Percentiles rank a stretch among this genome's conserved stretches.
phyloP scores from a whole-genome alignment of 1,284 basidiomycete species.

The Schizopora paradoxa region DNA sequence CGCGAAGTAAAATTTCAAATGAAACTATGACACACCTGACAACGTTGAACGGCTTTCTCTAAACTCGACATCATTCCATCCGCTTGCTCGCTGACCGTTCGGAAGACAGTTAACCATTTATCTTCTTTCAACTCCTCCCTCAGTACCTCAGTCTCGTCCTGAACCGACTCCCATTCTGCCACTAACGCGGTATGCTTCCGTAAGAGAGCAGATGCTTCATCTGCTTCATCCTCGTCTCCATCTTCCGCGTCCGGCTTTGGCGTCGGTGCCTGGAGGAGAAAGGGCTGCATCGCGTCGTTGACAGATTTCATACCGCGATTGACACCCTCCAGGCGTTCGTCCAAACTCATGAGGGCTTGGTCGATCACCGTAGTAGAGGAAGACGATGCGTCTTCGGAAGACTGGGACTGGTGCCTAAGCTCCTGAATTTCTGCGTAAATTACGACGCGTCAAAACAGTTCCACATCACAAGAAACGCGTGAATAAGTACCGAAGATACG shows the following conservation, averaged over 20 bases:
- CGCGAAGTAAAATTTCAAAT: not conserved
- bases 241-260: slow-evolving; percentile 40
- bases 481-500: slow-evolving; percentile 71
- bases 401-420: slow-evolving; percentile 72
- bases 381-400: slow-evolving; percentile 47
- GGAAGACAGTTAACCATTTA: slow-evolving; percentile 92
- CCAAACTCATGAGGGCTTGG: slow-evolving; percentile 70
- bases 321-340: slow-evolving; percentile 74
- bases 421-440: slow-evolving; percentile 69
- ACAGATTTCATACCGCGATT: slow-evolving; percentile 63
- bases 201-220: slow-evolving; percentile 39
- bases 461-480: slow-evolving; percentile 10
- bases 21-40: slow-evolving; percentile 50
- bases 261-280: slow-evolving; percentile 44
- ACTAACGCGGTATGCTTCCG: slow-evolving; percentile 66
- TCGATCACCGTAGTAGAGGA: slow-evolving; percentile 66
- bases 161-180: slow-evolving; percentile 75
- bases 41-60: slow-evolving; percentile 84
- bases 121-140: slow-evolving; percentile 92
- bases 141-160: slow-evolving; percentile 76
- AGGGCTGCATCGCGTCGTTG: slow-evolving; percentile 56
- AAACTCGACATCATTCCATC: slow-evolving; percentile 95
- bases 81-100: slow-evolving; percentile 87
- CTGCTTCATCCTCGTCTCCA: slow-evolving; percentile 39
- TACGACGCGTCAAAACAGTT: slow-evolving; percentile 10